phyloP scores from a whole-genome alignment of 2,329 filamentous ascomycete species.

The Arthrobotrys sinensis region DNA sequence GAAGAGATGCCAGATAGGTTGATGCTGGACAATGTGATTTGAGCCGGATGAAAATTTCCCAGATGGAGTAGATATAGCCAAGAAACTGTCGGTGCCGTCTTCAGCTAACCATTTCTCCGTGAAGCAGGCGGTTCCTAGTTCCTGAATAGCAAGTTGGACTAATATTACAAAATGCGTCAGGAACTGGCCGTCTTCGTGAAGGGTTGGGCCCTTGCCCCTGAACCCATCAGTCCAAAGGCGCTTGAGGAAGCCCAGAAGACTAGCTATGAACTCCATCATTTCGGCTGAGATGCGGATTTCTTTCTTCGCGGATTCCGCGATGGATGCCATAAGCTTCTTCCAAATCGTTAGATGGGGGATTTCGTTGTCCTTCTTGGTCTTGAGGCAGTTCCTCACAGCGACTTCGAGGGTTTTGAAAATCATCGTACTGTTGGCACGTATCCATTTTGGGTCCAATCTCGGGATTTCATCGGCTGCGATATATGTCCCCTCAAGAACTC shows the following conservation, averaged over 20 bases:
- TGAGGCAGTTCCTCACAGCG: constrained; percentile 71
- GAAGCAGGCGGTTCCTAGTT: constrained; percentile 75
- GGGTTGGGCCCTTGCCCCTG: constrained; percentile 62
- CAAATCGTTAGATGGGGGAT: constrained; percentile 75
- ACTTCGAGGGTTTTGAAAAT: constrained; percentile 77
- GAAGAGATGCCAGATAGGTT: constrained; percentile 78
- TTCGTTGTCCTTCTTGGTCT: constrained; percentile 69
- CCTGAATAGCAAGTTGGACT: constrained; percentile 70
- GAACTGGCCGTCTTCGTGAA: constrained; percentile 67
- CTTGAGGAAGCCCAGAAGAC: constrained; percentile 78
- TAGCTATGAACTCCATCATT: constrained; percentile 82
- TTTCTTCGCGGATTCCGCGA: constrained; percentile 79
- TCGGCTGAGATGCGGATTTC: constrained; percentile 92
- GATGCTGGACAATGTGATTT: constrained; percentile 69
- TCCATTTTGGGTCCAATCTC: constrained; percentile 86
- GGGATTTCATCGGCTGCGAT: constrained; percentile 83
- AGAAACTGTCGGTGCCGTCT: constrained; percentile 73
- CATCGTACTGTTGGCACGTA: constrained; percentile 78
- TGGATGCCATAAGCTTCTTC: constrained; percentile 74
- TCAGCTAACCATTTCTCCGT: constrained; percentile 75
- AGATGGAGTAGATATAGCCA: constrained; percentile 78
- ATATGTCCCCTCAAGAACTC: constrained; percentile 74
- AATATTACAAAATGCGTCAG: constrained; percentile 72
- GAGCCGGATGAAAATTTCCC: constrained; percentile 72
- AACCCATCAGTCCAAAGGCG: constrained; percentile 77